These are phyloP conservation scores for Aurifilum marmelostoma DNA, from an alignment of 2,329 filamentous ascomycete genomes.

Conservation along the genomic window DNA sequence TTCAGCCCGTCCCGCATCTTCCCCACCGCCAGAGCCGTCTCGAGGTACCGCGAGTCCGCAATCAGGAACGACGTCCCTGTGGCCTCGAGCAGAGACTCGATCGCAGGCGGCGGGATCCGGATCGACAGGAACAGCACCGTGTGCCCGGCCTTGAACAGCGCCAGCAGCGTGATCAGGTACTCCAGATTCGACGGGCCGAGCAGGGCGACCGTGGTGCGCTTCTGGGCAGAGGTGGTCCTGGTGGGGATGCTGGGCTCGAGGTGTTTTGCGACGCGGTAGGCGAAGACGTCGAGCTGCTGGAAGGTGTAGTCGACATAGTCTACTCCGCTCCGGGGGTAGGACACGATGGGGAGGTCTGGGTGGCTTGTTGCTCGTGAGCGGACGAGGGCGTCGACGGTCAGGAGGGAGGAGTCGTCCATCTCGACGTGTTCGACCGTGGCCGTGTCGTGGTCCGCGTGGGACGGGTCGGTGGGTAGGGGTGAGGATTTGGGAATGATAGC, in stretches of 20 bases:
- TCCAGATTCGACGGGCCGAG: constrained; percentile 58
- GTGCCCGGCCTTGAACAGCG: constrained; percentile 58
- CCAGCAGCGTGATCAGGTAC: constrained; percentile 57
- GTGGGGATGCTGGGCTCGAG: constrained; percentile 29
- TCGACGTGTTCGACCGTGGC: constrained; percentile 3
- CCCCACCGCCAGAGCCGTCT: constrained; percentile 32
- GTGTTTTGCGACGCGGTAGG: constrained; percentile 36
- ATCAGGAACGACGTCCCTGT: constrained; percentile 36
- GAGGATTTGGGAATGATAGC: neutral
- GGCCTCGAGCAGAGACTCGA: constrained; percentile 36
- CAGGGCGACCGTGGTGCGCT: constrained; percentile 48
- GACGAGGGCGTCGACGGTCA: constrained; percentile 45
- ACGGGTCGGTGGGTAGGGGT: neutral
- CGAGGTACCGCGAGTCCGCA: constrained; percentile 33
- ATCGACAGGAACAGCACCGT: constrained; percentile 44
- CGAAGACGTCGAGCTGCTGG: constrained; percentile 48
- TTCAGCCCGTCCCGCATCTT: constrained; percentile 30
- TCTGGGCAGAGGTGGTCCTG: constrained; percentile 29
- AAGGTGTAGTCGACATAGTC: constrained; percentile 52
- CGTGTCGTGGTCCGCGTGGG: neutral
- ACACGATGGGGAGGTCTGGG: constrained; percentile 43
- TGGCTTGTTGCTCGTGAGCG: constrained; percentile 41
- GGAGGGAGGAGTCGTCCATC: constrained; percentile 24
- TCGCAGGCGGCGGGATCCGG: constrained; percentile 39
- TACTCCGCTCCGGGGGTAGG: constrained; percentile 48